Conservation (phyloP, 768 basidiomycete genomes). For the Amanita molliuscula region DNA sequence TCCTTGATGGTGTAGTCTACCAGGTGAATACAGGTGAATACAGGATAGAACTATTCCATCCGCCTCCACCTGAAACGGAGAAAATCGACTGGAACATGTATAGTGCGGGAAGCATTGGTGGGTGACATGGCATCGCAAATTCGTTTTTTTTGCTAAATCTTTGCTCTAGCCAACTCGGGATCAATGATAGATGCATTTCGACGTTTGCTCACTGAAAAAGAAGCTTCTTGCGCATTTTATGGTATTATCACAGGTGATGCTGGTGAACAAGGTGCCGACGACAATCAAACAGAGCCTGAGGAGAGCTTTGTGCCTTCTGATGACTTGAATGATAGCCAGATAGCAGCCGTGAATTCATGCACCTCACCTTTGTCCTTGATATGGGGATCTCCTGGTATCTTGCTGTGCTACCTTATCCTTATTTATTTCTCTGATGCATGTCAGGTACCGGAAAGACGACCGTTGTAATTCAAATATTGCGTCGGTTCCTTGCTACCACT, state of each 20-base stretch:
- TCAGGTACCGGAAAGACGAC: slow-evolving; percentile 66
- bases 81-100: slow-evolving; percentile 58
- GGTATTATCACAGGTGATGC: slow-evolving; percentile 29
- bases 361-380: slow-evolving; percentile 40
- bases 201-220: slow-evolving; percentile 31
- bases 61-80: slow-evolving; percentile 49
- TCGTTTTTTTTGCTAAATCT: not conserved
- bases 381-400: slow-evolving; percentile 58
- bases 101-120: slow-evolving; percentile 49
- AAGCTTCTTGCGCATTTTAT: slow-evolving; percentile 39
- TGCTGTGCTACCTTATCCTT: not conserved
- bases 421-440: not conserved
- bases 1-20: slow-evolving; percentile 53
- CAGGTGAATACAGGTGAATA: slow-evolving; percentile 43
- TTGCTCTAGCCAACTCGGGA: slow-evolving; percentile 38
- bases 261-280: slow-evolving; percentile 1
- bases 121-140: slow-evolving; percentile 8
- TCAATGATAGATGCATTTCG: slow-evolving; percentile 59
- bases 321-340: slow-evolving; percentile 46
- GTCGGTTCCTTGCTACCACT: slow-evolving; percentile 20
- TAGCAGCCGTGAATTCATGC: slow-evolving; percentile 35
- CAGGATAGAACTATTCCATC: slow-evolving; percentile 41
- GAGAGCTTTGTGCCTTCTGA: slow-evolving; percentile 4
- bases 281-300: not conserved
- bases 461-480: slow-evolving; percentile 53